These are phyloP conservation scores for Penicillium soppii DNA, from an alignment of 495 filamentous ascomycete genomes.

Conservation along the genomic window DNA sequence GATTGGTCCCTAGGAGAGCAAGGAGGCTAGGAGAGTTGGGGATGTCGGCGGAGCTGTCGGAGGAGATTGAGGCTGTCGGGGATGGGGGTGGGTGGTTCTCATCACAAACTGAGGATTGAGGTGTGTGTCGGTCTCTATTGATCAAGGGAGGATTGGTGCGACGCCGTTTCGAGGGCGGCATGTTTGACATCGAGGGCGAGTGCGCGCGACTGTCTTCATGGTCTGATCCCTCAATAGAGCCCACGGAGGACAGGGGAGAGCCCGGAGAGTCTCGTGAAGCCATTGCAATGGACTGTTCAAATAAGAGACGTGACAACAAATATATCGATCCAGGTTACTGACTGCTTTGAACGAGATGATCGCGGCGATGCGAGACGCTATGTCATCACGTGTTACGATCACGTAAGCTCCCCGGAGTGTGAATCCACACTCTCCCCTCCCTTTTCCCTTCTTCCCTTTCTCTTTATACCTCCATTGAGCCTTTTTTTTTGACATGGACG, in stretches of 20 bases:
- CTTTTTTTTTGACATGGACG: not conserved
- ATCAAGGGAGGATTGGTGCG: slow-evolving; percentile 47
- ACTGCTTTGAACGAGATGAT: not conserved
- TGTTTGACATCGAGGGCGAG: slow-evolving; percentile 41
- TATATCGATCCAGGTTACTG: not conserved
- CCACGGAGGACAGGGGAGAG: slow-evolving; percentile 53
- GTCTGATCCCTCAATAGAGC: slow-evolving; percentile 47
- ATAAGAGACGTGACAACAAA: not conserved
- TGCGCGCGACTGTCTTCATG: slow-evolving; percentile 42
- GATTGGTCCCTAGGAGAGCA: slow-evolving; percentile 52
- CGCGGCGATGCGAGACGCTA: slow-evolving; percentile 4
- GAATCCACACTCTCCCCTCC: not conserved
- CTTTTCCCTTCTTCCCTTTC: not conserved
- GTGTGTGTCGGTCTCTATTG: slow-evolving; percentile 43
- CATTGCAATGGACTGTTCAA: slow-evolving; percentile 26
- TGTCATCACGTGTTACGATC: not conserved
- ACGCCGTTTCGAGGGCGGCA: slow-evolving; percentile 54
- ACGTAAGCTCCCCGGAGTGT: not conserved
- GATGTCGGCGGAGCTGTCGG: slow-evolving; percentile 82
- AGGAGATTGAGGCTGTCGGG: slow-evolving; percentile 65
- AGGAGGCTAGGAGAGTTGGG: slow-evolving; percentile 46
- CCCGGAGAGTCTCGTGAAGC: slow-evolving; percentile 44
- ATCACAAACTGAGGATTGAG: slow-evolving; percentile 43
- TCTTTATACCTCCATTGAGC: not conserved
- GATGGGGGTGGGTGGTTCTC: slow-evolving; percentile 41